A percentile compares a stretch with the other conserved stretches of the same genome.
Conservation (phyloP, 108 stramenopile genomes). For the Skeletonema tropicum region DNA sequence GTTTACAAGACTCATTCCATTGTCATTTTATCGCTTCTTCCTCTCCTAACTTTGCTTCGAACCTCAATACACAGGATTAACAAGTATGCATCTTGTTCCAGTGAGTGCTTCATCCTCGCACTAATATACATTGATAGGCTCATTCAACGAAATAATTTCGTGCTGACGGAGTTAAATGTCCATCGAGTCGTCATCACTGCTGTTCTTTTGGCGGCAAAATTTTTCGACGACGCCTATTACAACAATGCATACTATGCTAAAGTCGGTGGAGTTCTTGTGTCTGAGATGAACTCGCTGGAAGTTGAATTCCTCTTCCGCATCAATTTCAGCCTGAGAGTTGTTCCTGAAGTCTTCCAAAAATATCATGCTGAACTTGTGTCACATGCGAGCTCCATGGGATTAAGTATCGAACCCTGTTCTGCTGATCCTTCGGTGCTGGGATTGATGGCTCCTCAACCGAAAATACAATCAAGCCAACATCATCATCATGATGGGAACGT, state of each 20-base stretch:
- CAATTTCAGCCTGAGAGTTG: slow-evolving; percentile 94
- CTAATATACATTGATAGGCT: slow-evolving; percentile 98
- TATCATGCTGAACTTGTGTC: slow-evolving; percentile 81
- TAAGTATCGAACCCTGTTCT: slow-evolving; percentile 10
- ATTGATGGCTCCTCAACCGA: not conserved
- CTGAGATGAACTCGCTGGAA: slow-evolving; percentile 94
- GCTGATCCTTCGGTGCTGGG: slow-evolving; percentile 9
- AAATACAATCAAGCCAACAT: not conserved
- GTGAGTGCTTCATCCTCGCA: slow-evolving; percentile 95
- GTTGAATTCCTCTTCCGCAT: slow-evolving; percentile 95
- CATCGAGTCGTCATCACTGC: slow-evolving; percentile 97
- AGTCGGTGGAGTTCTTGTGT: slow-evolving; percentile 87
- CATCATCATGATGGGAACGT: not conserved
- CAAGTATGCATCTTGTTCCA: slow-evolving; percentile 96
- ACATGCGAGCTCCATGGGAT: slow-evolving; percentile 47
- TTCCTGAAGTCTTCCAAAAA: slow-evolving; percentile 83
- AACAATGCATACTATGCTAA: slow-evolving; percentile 99
- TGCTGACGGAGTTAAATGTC: slow-evolving; percentile 94
- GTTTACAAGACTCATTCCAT: slow-evolving; percentile 21
- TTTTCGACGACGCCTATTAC: slow-evolving; percentile 99
- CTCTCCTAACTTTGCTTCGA: slow-evolving; percentile 8
- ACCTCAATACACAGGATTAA: slow-evolving; percentile 67
- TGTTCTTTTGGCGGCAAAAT: slow-evolving; percentile 96
- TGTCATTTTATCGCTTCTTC: not conserved
- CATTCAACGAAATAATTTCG: slow-evolving; percentile 92